A percentile compares a stretch with the other conserved stretches of the same genome.
phyloP scores from a whole-genome alignment of 2,329 filamentous ascomycete species.

The Endoconidiophora laricicola region DNA sequence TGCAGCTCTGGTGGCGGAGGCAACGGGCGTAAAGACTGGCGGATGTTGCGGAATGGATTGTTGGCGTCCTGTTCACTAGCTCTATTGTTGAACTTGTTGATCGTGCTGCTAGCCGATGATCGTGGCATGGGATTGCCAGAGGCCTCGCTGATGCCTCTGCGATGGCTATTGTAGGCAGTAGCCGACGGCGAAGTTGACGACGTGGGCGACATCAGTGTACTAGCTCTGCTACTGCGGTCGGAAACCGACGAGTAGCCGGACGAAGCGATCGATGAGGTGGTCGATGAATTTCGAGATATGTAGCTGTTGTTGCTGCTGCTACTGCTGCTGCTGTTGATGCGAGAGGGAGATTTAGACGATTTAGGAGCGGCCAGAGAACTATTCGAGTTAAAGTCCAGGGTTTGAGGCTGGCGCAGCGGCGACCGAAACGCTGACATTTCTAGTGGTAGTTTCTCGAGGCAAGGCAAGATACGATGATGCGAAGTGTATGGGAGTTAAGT shows the following conservation, averaged over 20 bases:
- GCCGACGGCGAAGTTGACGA: conserved; percentile 28
- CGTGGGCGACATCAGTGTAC: conserved; percentile 46
- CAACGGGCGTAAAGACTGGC: conserved; percentile 61
- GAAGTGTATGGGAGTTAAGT: not conserved
- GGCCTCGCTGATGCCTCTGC: conserved; percentile 61
- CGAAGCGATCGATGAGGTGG: conserved; percentile 53
- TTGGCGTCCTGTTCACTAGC: conserved; percentile 31
- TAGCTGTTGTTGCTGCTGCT: not conserved
- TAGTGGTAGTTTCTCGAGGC: not conserved
- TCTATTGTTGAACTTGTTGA: conserved; percentile 7
- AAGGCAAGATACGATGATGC: not conserved
- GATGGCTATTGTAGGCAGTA: conserved; percentile 36
- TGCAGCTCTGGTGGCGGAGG: conserved; percentile 42
- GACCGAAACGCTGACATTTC: conserved; percentile 23
- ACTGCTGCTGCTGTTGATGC: not conserved
- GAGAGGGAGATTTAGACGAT: conserved; percentile 14
- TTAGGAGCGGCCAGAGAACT: conserved; percentile 22
- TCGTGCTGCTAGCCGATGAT: conserved; percentile 4
- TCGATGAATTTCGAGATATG: conserved; percentile 48
- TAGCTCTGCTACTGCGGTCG: conserved; percentile 40
- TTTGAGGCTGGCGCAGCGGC: conserved; percentile 23
- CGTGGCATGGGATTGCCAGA: conserved; percentile 31
- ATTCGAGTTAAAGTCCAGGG: conserved; percentile 16
- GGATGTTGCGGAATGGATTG: conserved; percentile 52
- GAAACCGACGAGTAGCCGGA: conserved; percentile 48